phyloP scores from a whole-genome alignment of 805 yeast species.

The Metschnikowia noctiluminum region DNA sequence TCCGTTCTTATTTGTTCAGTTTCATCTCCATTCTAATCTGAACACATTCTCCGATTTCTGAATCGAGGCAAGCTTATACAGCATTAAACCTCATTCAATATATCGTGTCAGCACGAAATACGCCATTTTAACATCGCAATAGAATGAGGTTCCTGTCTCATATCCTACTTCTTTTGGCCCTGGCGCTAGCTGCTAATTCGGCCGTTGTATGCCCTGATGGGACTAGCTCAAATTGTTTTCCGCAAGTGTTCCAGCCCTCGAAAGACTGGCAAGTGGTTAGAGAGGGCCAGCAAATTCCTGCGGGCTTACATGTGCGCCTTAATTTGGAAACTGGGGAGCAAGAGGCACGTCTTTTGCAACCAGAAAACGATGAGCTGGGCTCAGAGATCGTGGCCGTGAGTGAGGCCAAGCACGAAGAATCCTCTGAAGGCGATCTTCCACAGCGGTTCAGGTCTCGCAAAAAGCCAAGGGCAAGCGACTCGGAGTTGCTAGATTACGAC shows the following conservation, averaged over 20 bases:
- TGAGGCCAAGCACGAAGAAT: background rate
- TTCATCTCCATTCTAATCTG: no score
- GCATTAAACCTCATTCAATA: no score
- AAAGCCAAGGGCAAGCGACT: constrained; percentile 10
- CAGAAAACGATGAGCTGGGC: constrained; percentile 17
- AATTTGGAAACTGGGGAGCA: constrained; percentile 67
- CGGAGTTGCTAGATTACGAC: constrained; percentile 17
- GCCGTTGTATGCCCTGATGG: constrained; percentile 39
- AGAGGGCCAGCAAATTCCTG: constrained; percentile 75
- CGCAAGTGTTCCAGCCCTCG: constrained; percentile 59
- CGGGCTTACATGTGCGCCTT: constrained; percentile 73
- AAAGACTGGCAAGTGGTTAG: constrained; percentile 65
- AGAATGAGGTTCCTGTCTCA: constrained; percentile 4
- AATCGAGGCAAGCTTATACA: no score
- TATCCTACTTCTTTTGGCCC: constrained; percentile 7
- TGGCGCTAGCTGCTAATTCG: constrained; percentile 6
- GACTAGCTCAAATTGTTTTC: constrained; percentile 55
- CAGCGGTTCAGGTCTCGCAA: background rate
- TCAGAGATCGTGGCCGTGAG: constrained; percentile 3
- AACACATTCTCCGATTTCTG: no score
- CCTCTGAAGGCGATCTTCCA: constrained; percentile 1
- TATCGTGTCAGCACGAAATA: background rate
- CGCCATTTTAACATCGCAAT: no score
- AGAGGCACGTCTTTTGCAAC: constrained; percentile 62
- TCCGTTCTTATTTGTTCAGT: no score